These are phyloP conservation scores for Podaxis sp. DNA, from an alignment of 768 basidiomycete genomes.

Conservation along the genomic window DNA sequence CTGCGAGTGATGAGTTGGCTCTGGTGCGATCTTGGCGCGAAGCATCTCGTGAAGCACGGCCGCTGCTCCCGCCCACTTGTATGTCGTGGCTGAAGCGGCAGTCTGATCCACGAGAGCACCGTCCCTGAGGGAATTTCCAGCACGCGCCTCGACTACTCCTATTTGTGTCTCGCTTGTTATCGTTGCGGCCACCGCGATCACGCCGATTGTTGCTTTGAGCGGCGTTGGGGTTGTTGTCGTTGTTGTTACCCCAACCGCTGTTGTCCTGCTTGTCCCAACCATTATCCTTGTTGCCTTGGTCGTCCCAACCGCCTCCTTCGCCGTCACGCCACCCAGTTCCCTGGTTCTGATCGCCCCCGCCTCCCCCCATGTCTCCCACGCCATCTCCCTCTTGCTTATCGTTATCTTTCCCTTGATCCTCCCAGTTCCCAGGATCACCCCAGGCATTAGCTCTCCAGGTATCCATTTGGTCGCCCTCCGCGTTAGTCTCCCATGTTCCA, in stretches of 20 bases:
- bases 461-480: background rate
- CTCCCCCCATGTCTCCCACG: background rate
- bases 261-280: background rate
- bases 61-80: background rate
- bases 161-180: background rate
- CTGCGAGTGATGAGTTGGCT: background rate
- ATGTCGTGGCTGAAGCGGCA: slow-evolving; percentile 23
- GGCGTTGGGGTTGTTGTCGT: background rate
- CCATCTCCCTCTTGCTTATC: background rate
- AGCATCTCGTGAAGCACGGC: slow-evolving; percentile 5
- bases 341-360: background rate
- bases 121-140: slow-evolving; percentile 7
- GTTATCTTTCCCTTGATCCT: background rate
- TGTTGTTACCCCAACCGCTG: background rate
- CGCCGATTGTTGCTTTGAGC: background rate
- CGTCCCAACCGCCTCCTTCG: background rate
- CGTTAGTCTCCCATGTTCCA: background rate
- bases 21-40: background rate
- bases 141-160: background rate
- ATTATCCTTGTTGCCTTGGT: background rate
- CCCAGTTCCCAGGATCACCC: background rate
- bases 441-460: background rate
- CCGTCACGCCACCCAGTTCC: background rate
- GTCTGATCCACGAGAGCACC: slow-evolving; percentile 13
- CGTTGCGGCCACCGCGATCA: background rate